Evolutionary conservation across 768 basidiomycete genomes (phyloP).

Genomic region (Imleria badia): DNA sequence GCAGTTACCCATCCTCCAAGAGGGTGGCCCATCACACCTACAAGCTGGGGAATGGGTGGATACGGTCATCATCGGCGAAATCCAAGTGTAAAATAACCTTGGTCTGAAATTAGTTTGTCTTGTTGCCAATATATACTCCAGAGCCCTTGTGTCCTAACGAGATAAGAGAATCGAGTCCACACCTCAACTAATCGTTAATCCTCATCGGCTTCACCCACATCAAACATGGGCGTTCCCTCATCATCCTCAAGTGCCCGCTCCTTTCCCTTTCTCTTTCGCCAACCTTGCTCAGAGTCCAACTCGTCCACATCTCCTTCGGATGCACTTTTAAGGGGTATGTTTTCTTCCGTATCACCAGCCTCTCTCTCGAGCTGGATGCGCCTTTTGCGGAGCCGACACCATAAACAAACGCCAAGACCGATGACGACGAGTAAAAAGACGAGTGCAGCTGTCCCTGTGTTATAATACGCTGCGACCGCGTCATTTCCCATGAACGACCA

Average conservation of each 20-base stretch:
- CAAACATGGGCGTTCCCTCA: slow-evolving; percentile 47
- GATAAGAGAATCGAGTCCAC: neutral
- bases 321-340: slow-evolving; percentile 58
- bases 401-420: slow-evolving; percentile 73
- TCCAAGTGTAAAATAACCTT: slow-evolving; percentile 33
- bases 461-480: slow-evolving; percentile 78
- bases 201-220: slow-evolving; percentile 56
- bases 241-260: slow-evolving; percentile 38
- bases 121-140: neutral
- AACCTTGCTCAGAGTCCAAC: slow-evolving; percentile 41
- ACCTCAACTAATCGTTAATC: slow-evolving; percentile 11
- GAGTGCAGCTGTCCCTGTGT: slow-evolving; percentile 85
- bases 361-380: slow-evolving; percentile 26
- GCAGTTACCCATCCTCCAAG: slow-evolving; percentile 52
- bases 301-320: slow-evolving; percentile 38
- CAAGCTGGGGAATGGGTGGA: slow-evolving; percentile 55
- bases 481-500: neutral
- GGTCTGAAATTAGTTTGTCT: neutral
- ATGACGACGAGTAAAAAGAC: slow-evolving; percentile 73
- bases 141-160: too few species aligned
- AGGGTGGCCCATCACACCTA: slow-evolving; percentile 37
- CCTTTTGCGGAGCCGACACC: slow-evolving; percentile 53
- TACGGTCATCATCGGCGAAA: slow-evolving; percentile 70
- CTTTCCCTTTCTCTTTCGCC: slow-evolving; percentile 47
- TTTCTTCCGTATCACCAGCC: slow-evolving; percentile 50